These are phyloP conservation scores for Didymella sp. DNA, from an alignment of 2,329 filamentous ascomycete genomes.

Conservation along the genomic window DNA sequence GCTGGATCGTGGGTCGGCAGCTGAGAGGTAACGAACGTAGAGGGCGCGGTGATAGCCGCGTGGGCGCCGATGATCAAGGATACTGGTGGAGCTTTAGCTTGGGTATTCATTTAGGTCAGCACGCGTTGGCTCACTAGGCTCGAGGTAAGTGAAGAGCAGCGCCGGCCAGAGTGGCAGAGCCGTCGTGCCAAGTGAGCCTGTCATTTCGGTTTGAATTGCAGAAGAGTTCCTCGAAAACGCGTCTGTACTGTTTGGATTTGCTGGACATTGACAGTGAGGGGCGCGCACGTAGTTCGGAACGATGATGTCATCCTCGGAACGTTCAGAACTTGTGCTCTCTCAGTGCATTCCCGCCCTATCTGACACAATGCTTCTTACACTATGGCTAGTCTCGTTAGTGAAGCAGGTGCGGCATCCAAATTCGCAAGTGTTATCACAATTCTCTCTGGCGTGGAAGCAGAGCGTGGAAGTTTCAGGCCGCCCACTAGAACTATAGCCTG, in stretches of 20 bases:
- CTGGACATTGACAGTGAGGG: not conserved
- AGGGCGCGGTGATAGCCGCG: slow-evolving; percentile 23
- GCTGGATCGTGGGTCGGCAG: slow-evolving; percentile 21
- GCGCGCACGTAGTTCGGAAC: not conserved
- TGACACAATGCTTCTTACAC: not conserved
- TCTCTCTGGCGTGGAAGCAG: not conserved
- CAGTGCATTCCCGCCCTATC: too few relatives aligned
- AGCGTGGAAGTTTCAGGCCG: not conserved
- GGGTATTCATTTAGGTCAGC: not conserved
- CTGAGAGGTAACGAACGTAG: slow-evolving; percentile 27
- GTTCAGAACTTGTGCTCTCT: not conserved
- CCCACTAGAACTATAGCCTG: not conserved
- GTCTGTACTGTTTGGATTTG: not conserved
- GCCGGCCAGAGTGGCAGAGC: slow-evolving; percentile 35
- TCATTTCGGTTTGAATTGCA: too few relatives aligned
- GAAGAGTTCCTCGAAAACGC: too few relatives aligned
- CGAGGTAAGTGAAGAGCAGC: slow-evolving; percentile 37
- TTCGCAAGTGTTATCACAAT: too few relatives aligned
- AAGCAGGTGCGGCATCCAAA: too few relatives aligned
- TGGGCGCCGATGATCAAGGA: slow-evolving; percentile 26
- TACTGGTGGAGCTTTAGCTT: slow-evolving; percentile 1
- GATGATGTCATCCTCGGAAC: slow-evolving; percentile 2
- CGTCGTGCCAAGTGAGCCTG: slow-evolving; percentile 28
- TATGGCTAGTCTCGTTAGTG: too few relatives aligned
- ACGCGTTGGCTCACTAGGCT: slow-evolving; percentile 33